Conservation (phyloP, 441 rosid species). For the Adansonia madagascariensis region DNA sequence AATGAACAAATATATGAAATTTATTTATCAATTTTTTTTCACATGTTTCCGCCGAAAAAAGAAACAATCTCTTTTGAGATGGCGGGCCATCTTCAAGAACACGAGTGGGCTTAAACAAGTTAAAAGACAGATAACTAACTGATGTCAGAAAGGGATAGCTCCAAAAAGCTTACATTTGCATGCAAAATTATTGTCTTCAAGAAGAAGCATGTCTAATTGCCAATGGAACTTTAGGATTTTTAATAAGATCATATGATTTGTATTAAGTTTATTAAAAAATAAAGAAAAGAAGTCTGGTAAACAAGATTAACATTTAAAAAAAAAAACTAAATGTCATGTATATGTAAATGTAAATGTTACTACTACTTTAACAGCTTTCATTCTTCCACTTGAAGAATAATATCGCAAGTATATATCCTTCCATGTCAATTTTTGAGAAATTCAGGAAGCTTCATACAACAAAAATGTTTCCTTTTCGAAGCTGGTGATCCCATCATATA, state of each 20-base stretch:
- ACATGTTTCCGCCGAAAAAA: not conserved
- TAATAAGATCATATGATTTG: slow-evolving; percentile 12
- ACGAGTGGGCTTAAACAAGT: not conserved
- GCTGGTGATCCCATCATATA: too few relatives aligned
- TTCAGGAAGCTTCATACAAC: slow-evolving; percentile 5
- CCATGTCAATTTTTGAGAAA: not conserved
- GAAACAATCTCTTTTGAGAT: not conserved
- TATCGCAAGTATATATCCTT: not conserved
- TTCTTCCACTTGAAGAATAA: slow-evolving; percentile 1
- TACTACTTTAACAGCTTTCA: not conserved
- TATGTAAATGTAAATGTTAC: not conserved
- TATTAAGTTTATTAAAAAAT: not conserved
- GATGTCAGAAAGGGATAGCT: not conserved
- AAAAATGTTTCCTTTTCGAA: too few relatives aligned
- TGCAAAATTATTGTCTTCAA: not conserved
- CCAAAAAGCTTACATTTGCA: not conserved
- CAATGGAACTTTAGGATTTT: not conserved
- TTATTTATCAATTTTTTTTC: not conserved
- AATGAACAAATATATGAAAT: not conserved
- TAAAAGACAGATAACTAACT: not conserved
- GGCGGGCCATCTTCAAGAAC: not conserved
- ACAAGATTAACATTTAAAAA: too few relatives aligned
- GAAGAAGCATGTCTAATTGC: not conserved
- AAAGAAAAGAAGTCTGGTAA: too few relatives aligned
- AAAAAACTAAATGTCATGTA: too few relatives aligned